These are phyloP conservation scores for Telfairia occidentalis DNA, from an alignment of 331 rosid genomes.

Conservation along the genomic window DNA sequence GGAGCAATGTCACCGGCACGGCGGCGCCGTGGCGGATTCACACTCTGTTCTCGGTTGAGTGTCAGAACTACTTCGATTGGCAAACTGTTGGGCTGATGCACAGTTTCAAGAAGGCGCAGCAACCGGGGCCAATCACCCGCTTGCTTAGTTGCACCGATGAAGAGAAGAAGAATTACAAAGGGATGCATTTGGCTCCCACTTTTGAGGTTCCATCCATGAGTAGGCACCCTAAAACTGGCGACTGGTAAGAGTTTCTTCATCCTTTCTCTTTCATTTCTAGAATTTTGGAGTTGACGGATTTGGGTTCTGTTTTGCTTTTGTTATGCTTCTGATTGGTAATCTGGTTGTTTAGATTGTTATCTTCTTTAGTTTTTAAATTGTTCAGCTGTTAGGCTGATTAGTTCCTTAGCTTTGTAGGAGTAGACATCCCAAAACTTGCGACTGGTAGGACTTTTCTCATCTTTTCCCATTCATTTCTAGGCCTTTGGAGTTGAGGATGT, in stretches of 20 bases:
- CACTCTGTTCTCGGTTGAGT: conserved; percentile 93
- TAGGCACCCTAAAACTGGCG: conserved; percentile 93
- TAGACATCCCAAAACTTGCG: conserved; percentile 88
- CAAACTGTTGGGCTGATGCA: conserved; percentile 94
- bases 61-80: conserved; percentile 98
- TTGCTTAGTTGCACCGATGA: conserved; percentile 90
- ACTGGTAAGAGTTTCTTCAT: conserved; percentile 38
- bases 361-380: no score
- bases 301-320: background rate
- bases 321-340: background rate
- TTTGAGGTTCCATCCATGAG: conserved; percentile 96
- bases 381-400: no score
- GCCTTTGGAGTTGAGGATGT: background rate
- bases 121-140: conserved; percentile 91
- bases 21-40: conserved; percentile 59
- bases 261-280: background rate
- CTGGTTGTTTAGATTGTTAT: background rate
- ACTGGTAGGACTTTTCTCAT: conserved; percentile 35
- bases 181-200: conserved; percentile 94
- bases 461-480: background rate
- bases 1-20: conserved; percentile 27
- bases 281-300: background rate
- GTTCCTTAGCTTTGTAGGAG: no score
- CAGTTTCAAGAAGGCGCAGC: conserved; percentile 66
- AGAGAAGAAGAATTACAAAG: conserved; percentile 73